Percentiles rank a stretch among this genome's conserved stretches.
These are phyloP conservation scores for Ustilago crameri DNA, from an alignment of 1,284 basidiomycete genomes.

Conservation along the genomic window DNA sequence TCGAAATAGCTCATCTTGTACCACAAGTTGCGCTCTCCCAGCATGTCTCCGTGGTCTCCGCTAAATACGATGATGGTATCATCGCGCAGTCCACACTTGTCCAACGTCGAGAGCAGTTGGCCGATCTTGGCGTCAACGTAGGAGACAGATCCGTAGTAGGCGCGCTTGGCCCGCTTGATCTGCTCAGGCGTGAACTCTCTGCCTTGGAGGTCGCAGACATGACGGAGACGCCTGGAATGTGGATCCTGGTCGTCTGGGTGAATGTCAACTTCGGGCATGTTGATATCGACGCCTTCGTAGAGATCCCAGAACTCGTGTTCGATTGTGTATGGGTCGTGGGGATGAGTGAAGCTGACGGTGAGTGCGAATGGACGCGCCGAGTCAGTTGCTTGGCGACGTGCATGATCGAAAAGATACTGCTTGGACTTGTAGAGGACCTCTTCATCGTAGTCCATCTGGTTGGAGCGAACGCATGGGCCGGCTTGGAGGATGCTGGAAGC, in stretches of 20 bases:
- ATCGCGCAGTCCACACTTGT: conserved; percentile 37
- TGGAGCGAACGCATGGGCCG: conserved; percentile 36
- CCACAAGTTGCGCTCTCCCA: conserved; percentile 38
- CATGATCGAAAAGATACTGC: conserved; percentile 37
- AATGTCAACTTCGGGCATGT: conserved; percentile 42
- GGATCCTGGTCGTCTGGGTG: conserved; percentile 33
- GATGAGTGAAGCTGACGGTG: conserved; percentile 42
- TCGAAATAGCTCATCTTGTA: conserved; percentile 50
- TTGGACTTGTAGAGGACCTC: conserved; percentile 42
- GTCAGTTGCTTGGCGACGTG: conserved; percentile 12
- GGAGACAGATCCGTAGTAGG: conserved; percentile 39
- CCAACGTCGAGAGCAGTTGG: conserved; percentile 22
- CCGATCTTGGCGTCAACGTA: conserved; percentile 43
- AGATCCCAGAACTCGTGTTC: conserved; percentile 39
- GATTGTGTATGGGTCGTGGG: conserved; percentile 45
- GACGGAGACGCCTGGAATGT: conserved; percentile 40
- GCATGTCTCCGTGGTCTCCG: conserved; percentile 43
- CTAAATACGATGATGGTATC: conserved; percentile 40
- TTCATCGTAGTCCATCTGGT: conserved; percentile 48
- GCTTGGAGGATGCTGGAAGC: conserved; percentile 42
- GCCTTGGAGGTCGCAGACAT: conserved; percentile 39
- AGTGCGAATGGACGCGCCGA: conserved; percentile 25
- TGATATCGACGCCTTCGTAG: conserved; percentile 35
- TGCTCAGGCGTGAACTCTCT: conserved; percentile 34
- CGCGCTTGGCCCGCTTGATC: conserved; percentile 41